Base-by-base conservation (phyloP, 176 grass and related monocot species). In the Poa annua region DNA sequence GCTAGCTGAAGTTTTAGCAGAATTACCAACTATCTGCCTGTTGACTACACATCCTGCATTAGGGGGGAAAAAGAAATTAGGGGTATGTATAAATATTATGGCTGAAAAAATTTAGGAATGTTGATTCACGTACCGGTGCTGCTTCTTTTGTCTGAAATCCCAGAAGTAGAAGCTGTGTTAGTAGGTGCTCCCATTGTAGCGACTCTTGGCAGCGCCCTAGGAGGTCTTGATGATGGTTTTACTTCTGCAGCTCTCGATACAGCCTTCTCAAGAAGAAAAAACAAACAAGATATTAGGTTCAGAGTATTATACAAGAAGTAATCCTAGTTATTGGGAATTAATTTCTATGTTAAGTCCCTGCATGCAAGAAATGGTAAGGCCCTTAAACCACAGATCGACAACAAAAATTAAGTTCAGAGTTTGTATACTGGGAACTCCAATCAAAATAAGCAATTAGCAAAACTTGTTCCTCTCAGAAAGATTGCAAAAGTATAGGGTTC, bases 171-270 rank as follows among this genome's bases (percentile, higher is more conserved):
- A 29, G 73, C 1, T 72, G 63, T 80, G 59, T 87, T 96, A 55
- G 42, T 79, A 56, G 89, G 79, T 48, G 82, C 81, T 84, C 44
- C 81, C 66, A 82, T 76, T 50, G 80, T 76, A 79, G 80, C 92
- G 76, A 87, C 80, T 89, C 86, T 93, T 73, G 92, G 86, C 63
- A 93, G 76, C 84, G 76, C 87, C 38, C 87, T 93, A 1, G 85
- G 85, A 81, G 91, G 88, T 77, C 77, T 87, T 84, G 83, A 83
- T 44, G 87, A 80, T 83, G 72, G 17, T 57, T 90, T 95, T 85
- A 76, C 84, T 81, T 76, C 90, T 67, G 63, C 64, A 78, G 76
- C 71, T 76, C 78, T 77, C 29, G 66, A n/a, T 7, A 69, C 9
- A 47, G 56, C 61, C 92, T 94, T 48, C 33, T 78, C 55, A 50